Evolutionary conservation across 352 stramenopile genomes (phyloP).

Genomic region (Phytophthora pseudosyringae): DNA sequence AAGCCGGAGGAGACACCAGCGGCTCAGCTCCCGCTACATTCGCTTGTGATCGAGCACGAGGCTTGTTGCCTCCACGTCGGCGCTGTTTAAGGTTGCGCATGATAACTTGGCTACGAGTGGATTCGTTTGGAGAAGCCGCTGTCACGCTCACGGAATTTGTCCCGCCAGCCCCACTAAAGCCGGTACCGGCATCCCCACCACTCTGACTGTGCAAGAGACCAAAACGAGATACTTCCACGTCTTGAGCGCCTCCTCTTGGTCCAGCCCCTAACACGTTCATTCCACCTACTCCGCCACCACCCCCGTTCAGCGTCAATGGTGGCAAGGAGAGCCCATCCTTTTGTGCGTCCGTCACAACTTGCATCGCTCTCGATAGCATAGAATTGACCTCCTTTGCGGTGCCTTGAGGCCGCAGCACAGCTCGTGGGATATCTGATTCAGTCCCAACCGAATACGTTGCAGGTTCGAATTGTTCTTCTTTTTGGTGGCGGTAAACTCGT

Average conservation of each 20-base stretch:
- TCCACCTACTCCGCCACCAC: conserved; percentile 4
- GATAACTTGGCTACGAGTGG: conserved; percentile 45
- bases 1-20: conserved; percentile 27
- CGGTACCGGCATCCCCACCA: conserved; percentile 15
- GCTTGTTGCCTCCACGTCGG: conserved; percentile 38
- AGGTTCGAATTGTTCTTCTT: background rate
- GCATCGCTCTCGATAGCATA: conserved; percentile 47
- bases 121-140: conserved; percentile 31
- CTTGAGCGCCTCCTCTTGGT: conserved; percentile 21
- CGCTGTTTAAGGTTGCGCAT: conserved; percentile 53
- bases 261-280: conserved; percentile 17
- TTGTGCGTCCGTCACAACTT: conserved; percentile 38
- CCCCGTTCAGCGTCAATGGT: conserved; percentile 15
- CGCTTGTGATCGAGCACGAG: conserved; percentile 37
- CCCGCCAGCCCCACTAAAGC: background rate
- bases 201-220: conserved; percentile 32
- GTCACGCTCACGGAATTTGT: conserved; percentile 5
- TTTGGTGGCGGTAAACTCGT: conserved; percentile 13
- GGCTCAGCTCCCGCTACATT: conserved; percentile 25
- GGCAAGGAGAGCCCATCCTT: conserved; percentile 25
- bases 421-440: conserved; percentile 13
- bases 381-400: conserved; percentile 40
- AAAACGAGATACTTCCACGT: conserved; percentile 38
- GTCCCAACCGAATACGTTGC: conserved; percentile 1
- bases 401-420: conserved; percentile 15